These are phyloP conservation scores for Linum usitatissimum DNA, from an alignment of 345 rosid species.

Conservation along the genomic window DNA sequence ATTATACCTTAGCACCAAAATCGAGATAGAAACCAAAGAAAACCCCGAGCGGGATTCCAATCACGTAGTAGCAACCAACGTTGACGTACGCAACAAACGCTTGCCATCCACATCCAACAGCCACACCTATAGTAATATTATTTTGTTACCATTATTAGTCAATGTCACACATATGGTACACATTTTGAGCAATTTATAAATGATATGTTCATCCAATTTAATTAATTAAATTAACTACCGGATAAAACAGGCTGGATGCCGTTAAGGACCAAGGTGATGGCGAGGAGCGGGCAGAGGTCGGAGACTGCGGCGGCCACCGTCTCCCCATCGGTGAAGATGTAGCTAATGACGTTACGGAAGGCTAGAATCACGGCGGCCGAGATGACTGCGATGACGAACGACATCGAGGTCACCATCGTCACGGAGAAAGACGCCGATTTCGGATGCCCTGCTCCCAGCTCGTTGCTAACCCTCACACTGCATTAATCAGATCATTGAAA, in stretches of 20 bases:
- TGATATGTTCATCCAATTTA: too few species aligned
- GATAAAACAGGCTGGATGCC: constrained; percentile 72
- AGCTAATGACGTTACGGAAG: constrained; percentile 39
- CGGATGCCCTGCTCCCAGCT: constrained; percentile 70
- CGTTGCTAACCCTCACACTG: constrained; percentile 79
- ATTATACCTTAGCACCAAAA: constrained; percentile 48
- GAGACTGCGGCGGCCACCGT: constrained; percentile 53
- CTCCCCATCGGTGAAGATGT: constrained; percentile 54
- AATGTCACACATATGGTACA: too few species aligned
- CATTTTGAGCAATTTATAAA: too few species aligned
- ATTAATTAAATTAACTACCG: constrained; percentile 21
- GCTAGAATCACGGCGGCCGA: constrained; percentile 25
- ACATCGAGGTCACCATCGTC: constrained; percentile 29
- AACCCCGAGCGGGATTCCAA: constrained; percentile 56
- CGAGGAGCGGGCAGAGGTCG: constrained; percentile 56
- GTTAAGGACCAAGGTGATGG: constrained; percentile 47
- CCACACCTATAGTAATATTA: constrained; percentile 36
- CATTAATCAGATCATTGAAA: not conserved
- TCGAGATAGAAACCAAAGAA: constrained; percentile 54
- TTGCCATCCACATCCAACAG: constrained; percentile 90
- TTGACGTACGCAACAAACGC: constrained; percentile 61
- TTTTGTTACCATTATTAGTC: not conserved
- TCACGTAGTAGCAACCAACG: constrained; percentile 52
- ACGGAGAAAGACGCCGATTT: constrained; percentile 61
- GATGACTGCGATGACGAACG: constrained; percentile 33